These are phyloP conservation scores for Trypanosoma theileri DNA, from an alignment of 208 protist species.

Conservation along the genomic window DNA sequence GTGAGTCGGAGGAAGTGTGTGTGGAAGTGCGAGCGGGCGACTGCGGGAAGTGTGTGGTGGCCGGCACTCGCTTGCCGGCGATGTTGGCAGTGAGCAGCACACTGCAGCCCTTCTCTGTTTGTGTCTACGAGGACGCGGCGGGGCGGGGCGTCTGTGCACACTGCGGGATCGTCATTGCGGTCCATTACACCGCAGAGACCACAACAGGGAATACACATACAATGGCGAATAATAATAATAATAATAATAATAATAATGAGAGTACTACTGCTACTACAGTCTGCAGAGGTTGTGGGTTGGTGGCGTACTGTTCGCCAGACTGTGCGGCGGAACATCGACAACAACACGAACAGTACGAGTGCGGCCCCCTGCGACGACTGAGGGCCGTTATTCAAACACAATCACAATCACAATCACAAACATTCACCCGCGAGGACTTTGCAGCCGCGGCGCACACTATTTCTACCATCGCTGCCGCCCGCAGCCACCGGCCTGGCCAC, in stretches of 20 bases:
- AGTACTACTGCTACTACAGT: neutral
- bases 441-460: constrained; percentile 69
- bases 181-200: no score
- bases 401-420: constrained; percentile 26
- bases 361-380: constrained; percentile 46
- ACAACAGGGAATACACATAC: no score
- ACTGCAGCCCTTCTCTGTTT: constrained; percentile 63
- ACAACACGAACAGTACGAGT: constrained; percentile 75
- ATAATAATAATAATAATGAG: neutral
- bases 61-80: constrained; percentile 37
- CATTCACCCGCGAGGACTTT: constrained; percentile 21
- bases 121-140: constrained; percentile 53
- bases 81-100: constrained; percentile 40
- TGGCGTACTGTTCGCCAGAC: constrained; percentile 56
- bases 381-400: constrained; percentile 43
- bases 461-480: constrained; percentile 60
- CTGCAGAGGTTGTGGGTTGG: constrained; percentile 49
- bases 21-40: constrained; percentile 21
- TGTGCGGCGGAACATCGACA: constrained; percentile 42
- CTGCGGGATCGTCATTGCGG: constrained; percentile 36
- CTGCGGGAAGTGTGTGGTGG: constrained; percentile 55
- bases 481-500: constrained; percentile 35
- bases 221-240: no score
- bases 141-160: constrained; percentile 49
- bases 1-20: constrained; percentile 10